phyloP scores from a whole-genome alignment of 768 basidiomycete genomes.

The Termitomyces bulborhizus region DNA sequence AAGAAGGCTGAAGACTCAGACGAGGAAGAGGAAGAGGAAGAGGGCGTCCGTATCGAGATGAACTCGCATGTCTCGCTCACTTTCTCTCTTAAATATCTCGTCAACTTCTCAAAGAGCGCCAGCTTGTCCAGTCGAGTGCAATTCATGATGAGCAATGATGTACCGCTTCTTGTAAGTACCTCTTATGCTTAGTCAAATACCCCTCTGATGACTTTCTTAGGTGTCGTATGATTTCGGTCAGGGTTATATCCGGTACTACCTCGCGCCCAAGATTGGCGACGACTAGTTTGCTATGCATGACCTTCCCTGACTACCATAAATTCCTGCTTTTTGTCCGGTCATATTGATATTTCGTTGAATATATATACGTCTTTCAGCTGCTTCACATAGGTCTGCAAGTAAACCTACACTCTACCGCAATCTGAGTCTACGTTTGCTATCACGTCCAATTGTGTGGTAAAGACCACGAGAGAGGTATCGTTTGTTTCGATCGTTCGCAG shows the following conservation, averaged over 20 bases:
- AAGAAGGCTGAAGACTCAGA: constrained; percentile 42
- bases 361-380: background rate
- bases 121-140: constrained; percentile 66
- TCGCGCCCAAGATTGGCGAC: constrained; percentile 93
- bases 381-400: background rate
- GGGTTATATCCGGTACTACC: constrained; percentile 88
- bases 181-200: background rate
- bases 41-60: constrained; percentile 73
- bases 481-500: no score
- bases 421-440: no score
- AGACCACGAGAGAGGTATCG: no score
- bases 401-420: no score
- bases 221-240: constrained; percentile 87
- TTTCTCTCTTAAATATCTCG: constrained; percentile 94
- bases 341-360: constrained; percentile 4
- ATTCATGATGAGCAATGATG: constrained; percentile 89
- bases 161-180: constrained; percentile 70
- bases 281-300: constrained; percentile 26
- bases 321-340: background rate
- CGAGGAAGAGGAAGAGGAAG: constrained; percentile 45
- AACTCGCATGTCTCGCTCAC: constrained; percentile 88
- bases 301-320: background rate
- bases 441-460: no score
- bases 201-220: constrained; percentile 26
- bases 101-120: constrained; percentile 92